These are phyloP conservation scores for Pythium coloratum DNA, from an alignment of 352 stramenopile genomes.

Conservation along the genomic window DNA sequence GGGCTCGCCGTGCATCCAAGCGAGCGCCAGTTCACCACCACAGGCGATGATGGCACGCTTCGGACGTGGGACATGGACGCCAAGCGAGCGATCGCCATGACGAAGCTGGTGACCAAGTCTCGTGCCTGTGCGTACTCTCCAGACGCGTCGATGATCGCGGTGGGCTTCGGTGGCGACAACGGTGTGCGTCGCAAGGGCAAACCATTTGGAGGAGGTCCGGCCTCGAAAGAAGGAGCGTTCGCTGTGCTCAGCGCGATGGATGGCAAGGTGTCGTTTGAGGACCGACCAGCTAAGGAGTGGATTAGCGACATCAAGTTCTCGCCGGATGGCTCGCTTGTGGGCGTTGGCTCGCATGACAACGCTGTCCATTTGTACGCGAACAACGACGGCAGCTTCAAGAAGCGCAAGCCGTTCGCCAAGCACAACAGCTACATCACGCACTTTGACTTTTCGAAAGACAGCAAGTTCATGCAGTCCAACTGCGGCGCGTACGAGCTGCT, in stretches of 20 bases:
- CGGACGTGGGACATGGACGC: conserved; percentile 82
- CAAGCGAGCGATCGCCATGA: conserved; percentile 43
- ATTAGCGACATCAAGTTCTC: conserved; percentile 84
- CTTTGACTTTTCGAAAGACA: conserved; percentile 79
- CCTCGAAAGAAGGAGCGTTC: conserved; percentile 52
- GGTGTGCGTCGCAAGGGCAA: conserved; percentile 40
- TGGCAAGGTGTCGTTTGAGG: conserved; percentile 48
- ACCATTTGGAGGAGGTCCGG: conserved; percentile 22
- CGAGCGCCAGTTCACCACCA: conserved; percentile 59
- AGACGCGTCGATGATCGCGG: conserved; percentile 80
- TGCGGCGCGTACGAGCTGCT: conserved; percentile 91
- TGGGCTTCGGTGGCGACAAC: conserved; percentile 77
- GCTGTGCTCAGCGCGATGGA: conserved; percentile 35
- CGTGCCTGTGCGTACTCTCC: conserved; percentile 86
- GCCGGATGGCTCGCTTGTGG: conserved; percentile 42
- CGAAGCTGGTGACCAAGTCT: conserved; percentile 42
- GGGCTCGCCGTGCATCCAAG: conserved; percentile 76
- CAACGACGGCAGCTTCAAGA: conserved; percentile 34
- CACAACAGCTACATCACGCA: conserved; percentile 86
- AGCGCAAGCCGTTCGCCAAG: conserved; percentile 72
- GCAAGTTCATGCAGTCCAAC: conserved; percentile 66
- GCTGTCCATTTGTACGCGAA: conserved; percentile 62
- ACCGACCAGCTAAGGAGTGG: conserved; percentile 65
- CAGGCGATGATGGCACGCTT: conserved; percentile 80
- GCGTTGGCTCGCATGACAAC: conserved; percentile 75